A percentile compares a stretch with the other conserved stretches of the same genome.
Conservation (phyloP, 495 filamentous ascomycete genomes). For the Letharia lupina region DNA sequence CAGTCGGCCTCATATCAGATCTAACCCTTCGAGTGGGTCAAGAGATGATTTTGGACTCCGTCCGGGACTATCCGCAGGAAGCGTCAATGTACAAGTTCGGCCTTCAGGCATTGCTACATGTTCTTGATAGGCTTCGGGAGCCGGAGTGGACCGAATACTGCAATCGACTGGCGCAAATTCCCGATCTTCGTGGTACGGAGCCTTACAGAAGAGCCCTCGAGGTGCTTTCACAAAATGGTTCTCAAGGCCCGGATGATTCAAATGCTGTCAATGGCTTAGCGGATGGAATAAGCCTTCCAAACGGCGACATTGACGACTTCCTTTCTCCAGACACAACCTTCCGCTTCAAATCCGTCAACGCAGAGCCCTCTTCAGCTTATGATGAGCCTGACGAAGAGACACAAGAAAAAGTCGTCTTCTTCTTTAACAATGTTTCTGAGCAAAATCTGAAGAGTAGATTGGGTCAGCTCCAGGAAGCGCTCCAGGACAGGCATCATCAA, state of each 20-base stretch:
- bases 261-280: slow-evolving; percentile 32
- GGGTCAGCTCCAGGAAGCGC: slow-evolving; percentile 63
- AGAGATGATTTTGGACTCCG: slow-evolving; percentile 93
- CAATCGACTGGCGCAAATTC: slow-evolving; percentile 67
- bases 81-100: slow-evolving; percentile 97
- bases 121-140: slow-evolving; percentile 60
- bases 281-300: slow-evolving; percentile 41
- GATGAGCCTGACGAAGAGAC: slow-evolving; percentile 76
- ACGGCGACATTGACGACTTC: slow-evolving; percentile 58
- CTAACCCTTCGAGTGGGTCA: slow-evolving; percentile 86
- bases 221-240: slow-evolving; percentile 57
- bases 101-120: slow-evolving; percentile 87
- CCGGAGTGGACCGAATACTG: slow-evolving; percentile 87
- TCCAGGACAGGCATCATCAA: slow-evolving; percentile 74
- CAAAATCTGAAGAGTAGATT: slow-evolving; percentile 78
- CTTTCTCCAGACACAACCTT: slow-evolving; percentile 45
- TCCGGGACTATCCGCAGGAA: slow-evolving; percentile 69
- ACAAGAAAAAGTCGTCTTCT: slow-evolving; percentile 90
- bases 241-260: slow-evolving; percentile 23
- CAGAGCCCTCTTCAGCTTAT: slow-evolving; percentile 55
- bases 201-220: slow-evolving; percentile 75
- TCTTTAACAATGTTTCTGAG: slow-evolving; percentile 90
- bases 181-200: slow-evolving; percentile 72
- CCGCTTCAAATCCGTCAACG: slow-evolving; percentile 64
- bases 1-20: slow-evolving; percentile 77